Percentiles rank a stretch among this genome's conserved stretches.
Evolutionary conservation across 2,329 filamentous ascomycete genomes (phyloP).

Genomic region (Hypoxylon sp.): DNA sequence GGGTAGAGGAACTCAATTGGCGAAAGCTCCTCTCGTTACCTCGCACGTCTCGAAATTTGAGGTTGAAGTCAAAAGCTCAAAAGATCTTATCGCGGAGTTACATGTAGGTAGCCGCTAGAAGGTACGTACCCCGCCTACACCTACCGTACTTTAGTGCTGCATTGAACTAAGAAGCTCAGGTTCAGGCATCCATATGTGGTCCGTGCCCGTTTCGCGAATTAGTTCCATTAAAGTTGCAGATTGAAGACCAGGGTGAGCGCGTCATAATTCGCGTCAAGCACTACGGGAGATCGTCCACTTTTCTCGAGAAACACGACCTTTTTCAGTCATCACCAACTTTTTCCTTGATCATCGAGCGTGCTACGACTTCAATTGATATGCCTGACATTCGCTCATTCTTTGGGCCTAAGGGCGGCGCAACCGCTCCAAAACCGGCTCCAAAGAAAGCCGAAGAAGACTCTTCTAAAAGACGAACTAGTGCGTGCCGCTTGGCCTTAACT

Average conservation of each 20-base stretch:
- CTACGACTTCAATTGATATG: conserved; percentile 66
- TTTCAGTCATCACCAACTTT: background rate
- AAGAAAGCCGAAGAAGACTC: conserved; percentile 63
- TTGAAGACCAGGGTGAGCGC: conserved; percentile 35
- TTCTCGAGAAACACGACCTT: conserved; percentile 16
- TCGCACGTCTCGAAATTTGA: conserved; percentile 36
- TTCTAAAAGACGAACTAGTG: conserved; percentile 64
- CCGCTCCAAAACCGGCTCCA: conserved; percentile 64
- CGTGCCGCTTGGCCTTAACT: conserved; percentile 42
- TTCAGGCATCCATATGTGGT: background rate
- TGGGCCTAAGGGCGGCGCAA: conserved; percentile 77
- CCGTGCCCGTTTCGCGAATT: conserved; percentile 37
- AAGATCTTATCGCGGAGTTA: conserved; percentile 20
- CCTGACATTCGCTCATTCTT: conserved; percentile 95
- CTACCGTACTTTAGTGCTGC: too few relatives aligned
- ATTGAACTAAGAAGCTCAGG: background rate
- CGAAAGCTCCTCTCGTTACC: conserved; percentile 18
- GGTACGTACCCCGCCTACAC: conserved; percentile 13
- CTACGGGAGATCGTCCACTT: conserved; percentile 18
- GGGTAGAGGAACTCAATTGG: conserved; percentile 42
- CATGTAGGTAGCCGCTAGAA: conserved; percentile 15
- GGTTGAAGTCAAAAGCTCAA: conserved; percentile 25
- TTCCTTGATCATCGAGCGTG: conserved; percentile 3
- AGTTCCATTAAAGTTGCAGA: conserved; percentile 35
- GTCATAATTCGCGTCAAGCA: conserved; percentile 45